phyloP scores from a whole-genome alignment of 257 asterid genomes.

The Solanum pimpinellifolium region DNA sequence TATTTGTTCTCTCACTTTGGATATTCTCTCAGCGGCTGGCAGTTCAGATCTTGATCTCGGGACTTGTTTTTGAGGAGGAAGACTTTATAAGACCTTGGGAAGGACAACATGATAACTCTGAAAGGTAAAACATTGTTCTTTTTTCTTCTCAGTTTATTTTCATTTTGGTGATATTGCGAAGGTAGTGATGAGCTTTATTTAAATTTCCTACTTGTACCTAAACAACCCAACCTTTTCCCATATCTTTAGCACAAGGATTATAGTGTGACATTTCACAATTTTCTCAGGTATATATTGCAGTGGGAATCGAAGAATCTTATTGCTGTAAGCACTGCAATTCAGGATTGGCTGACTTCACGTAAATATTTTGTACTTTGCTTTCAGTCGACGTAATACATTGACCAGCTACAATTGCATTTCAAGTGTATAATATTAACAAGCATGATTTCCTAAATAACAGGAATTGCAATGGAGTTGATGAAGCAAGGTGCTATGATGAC shows the following conservation, averaged over 20 bases:
- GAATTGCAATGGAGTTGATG: slow-evolving; percentile 69
- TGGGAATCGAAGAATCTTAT: slow-evolving; percentile 86
- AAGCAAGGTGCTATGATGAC: slow-evolving; percentile 96
- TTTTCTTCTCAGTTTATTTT: not conserved
- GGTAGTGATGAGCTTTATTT: not conserved
- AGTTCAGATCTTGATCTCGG: slow-evolving; percentile 82
- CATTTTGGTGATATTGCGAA: not conserved
- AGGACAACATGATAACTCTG: slow-evolving; percentile 54
- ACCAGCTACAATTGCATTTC: not conserved
- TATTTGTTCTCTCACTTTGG: not conserved
- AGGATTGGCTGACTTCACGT: slow-evolving; percentile 97
- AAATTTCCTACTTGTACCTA: not conserved
- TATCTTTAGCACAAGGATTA: not conserved
- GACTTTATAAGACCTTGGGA: slow-evolving; percentile 90
- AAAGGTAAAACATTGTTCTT: slow-evolving; percentile 39
- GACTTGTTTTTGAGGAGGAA: slow-evolving; percentile 77
- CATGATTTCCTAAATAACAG: slow-evolving; percentile 19
- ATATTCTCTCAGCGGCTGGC: slow-evolving; percentile 57
- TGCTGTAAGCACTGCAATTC: slow-evolving; percentile 90
- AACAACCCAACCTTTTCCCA: not conserved
- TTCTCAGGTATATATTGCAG: slow-evolving; percentile 65
- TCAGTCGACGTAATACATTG: not conserved
- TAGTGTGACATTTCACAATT: not conserved
- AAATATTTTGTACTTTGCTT: slow-evolving; percentile 16
- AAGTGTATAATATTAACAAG: not conserved